A percentile compares a stretch with the other conserved stretches of the same genome.
phyloP scores from a whole-genome alignment of 2,329 filamentous ascomycete species.

The Clonostachys chloroleuca region DNA sequence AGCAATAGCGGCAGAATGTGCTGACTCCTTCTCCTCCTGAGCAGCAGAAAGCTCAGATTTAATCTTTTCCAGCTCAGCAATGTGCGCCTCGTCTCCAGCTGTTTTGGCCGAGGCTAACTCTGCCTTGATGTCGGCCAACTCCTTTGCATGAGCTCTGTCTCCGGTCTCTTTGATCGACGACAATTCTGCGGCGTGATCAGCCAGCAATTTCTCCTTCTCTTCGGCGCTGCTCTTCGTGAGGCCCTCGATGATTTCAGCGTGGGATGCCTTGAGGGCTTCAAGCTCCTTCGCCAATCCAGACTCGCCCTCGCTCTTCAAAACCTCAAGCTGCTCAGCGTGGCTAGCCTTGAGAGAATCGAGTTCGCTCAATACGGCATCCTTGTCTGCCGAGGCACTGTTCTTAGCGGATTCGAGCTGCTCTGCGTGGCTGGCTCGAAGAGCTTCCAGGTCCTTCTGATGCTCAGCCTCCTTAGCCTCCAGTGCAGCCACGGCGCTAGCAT shows the following conservation, averaged over 20 bases:
- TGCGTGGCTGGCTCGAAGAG: constrained; percentile 50
- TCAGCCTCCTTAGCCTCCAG: constrained; percentile 46
- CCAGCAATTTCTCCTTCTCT: constrained; percentile 26
- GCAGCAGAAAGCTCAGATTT: constrained; percentile 17
- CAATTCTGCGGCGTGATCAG: constrained; percentile 22
- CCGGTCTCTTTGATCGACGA: constrained; percentile 14
- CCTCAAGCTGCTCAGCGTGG: constrained; percentile 45
- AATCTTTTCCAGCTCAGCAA: constrained; percentile 24
- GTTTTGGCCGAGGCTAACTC: constrained; percentile 23
- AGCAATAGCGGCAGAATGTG: constrained; percentile 22
- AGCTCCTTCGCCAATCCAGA: constrained; percentile 32
- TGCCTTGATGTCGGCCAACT: constrained; percentile 21
- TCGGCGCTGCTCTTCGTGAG: constrained; percentile 34
- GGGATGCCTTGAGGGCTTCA: constrained; percentile 34
- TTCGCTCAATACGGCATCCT: constrained; percentile 41
- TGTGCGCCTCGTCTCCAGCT: constrained; percentile 20
- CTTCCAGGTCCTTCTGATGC: constrained; percentile 49
- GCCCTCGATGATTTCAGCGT: constrained; percentile 33
- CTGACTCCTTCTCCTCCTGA: constrained; percentile 8
- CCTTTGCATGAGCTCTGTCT: constrained; percentile 16
- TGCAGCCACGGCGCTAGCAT: constrained; percentile 36
- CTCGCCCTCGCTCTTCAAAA: constrained; percentile 35
- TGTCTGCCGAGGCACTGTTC: constrained; percentile 43
- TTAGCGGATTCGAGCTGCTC: constrained; percentile 55
- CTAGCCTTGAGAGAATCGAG: constrained; percentile 50